These are phyloP conservation scores for Closterium sp. DNA, from an alignment of 139 green algal genomes.

Conservation along the genomic window DNA sequence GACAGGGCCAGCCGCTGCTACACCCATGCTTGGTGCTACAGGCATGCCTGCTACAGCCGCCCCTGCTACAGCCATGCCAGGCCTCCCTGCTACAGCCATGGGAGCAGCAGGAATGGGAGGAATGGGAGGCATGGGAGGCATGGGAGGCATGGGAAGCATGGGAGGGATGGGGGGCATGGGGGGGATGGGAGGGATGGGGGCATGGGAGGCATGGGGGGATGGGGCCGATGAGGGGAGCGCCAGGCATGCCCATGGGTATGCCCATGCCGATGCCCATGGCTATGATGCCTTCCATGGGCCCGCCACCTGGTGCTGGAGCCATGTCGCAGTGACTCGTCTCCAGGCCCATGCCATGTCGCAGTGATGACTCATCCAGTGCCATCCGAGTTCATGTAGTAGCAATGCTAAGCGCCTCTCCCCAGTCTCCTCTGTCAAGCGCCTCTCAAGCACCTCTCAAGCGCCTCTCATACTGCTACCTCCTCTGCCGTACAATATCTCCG, in stretches of 20 bases:
- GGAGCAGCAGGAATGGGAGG: too few relatives aligned
- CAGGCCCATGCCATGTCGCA: too few relatives aligned
- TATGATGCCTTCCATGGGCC: background rate
- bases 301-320: background rate
- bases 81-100: too few relatives aligned
- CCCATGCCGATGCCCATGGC: background rate
- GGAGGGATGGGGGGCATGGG: background rate
- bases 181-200: background rate
- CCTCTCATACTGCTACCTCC: too few relatives aligned
- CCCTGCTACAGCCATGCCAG: background rate
- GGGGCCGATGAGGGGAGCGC: background rate
- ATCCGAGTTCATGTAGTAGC: too few relatives aligned
- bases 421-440: too few relatives aligned
- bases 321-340: background rate
- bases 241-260: background rate
- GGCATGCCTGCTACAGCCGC: background rate
- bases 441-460: too few relatives aligned
- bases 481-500: too few relatives aligned
- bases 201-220: background rate
- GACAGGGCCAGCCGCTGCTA: background rate
- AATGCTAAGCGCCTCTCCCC: too few relatives aligned
- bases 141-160: too few relatives aligned
- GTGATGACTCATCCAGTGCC: too few relatives aligned
- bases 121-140: too few relatives aligned
- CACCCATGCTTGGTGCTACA: background rate